Evolutionary conservation across 1,139 yeast genomes (phyloP).

Genomic region (Magnusiomyces fungicola): DNA sequence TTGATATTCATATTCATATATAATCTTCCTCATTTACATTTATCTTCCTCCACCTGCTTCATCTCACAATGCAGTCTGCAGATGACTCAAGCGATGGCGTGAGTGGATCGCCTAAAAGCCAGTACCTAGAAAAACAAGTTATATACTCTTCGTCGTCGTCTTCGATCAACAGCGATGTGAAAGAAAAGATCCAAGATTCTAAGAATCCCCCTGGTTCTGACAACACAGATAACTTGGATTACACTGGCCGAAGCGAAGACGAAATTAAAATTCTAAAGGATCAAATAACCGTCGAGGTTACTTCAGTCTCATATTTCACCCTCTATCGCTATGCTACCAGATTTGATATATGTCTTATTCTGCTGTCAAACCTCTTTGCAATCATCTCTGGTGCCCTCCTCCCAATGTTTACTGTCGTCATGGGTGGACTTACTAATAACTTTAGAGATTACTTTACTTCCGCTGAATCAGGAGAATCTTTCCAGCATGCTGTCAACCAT

Average conservation of each 20-base stretch:
- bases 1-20: too few relatives aligned
- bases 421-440: conserved; percentile 35
- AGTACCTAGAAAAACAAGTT: too few relatives aligned
- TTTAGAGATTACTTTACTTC: conserved; percentile 31
- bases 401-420: conserved; percentile 36
- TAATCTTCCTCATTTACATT: too few relatives aligned
- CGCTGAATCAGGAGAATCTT: conserved; percentile 24
- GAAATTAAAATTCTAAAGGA: conserved; percentile 31
- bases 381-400: conserved; percentile 35
- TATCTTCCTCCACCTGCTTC: too few relatives aligned
- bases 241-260: conserved; percentile 24
- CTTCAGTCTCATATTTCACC: conserved; percentile 27
- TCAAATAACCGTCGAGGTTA: conserved; percentile 27
- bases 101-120: too few relatives aligned
- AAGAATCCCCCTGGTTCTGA: too few relatives aligned
- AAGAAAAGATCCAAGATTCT: too few relatives aligned
- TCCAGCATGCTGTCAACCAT: conserved; percentile 31
- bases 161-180: too few relatives aligned
- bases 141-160: too few relatives aligned
- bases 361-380: conserved; percentile 29
- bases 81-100: too few relatives aligned
- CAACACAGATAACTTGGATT: too few relatives aligned
- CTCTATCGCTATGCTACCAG: conserved; percentile 33
- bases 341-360: conserved; percentile 25
- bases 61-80: too few relatives aligned